A percentile compares a stretch with the other conserved stretches of the same genome.
Conservation (phyloP, 371 early-diverging fungal species). For the Chytridium lagenaria region DNA sequence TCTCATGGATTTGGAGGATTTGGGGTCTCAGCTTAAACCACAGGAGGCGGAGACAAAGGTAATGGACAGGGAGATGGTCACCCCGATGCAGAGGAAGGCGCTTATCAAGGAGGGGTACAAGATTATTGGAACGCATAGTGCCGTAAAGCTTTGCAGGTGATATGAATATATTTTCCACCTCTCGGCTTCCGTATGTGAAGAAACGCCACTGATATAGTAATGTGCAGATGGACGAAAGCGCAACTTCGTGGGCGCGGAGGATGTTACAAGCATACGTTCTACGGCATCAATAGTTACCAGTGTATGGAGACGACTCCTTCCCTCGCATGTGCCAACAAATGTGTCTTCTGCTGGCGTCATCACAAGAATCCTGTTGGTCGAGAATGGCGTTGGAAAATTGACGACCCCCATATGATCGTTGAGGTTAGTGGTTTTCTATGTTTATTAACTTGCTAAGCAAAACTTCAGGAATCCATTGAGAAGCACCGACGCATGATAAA, state of each 20-base stretch:
- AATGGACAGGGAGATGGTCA: slow-evolving; percentile 75
- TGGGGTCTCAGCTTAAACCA: slow-evolving; percentile 51
- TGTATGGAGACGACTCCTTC: slow-evolving; percentile 69
- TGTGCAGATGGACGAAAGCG: slow-evolving; percentile 75
- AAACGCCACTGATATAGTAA: no score
- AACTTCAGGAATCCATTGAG: slow-evolving; percentile 71
- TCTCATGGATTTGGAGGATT: slow-evolving; percentile 79
- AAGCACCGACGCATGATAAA: slow-evolving; percentile 83
- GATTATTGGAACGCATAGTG: slow-evolving; percentile 78
- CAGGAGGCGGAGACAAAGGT: slow-evolving; percentile 40
- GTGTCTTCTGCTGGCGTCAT: slow-evolving; percentile 72
- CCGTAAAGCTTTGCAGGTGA: slow-evolving; percentile 77
- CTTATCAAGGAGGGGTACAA: slow-evolving; percentile 83
- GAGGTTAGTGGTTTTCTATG: slow-evolving; percentile 36
- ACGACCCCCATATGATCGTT: slow-evolving; percentile 72
- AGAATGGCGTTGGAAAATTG: slow-evolving; percentile 80
- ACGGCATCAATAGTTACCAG: slow-evolving; percentile 50
- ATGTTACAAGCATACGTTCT: slow-evolving; percentile 72
- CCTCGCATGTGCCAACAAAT: slow-evolving; percentile 83
- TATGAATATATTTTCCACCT: not conserved
- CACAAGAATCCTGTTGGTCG: slow-evolving; percentile 83
- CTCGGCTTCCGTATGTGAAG: no score
- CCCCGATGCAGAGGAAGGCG: slow-evolving; percentile 73
- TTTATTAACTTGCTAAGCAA: not conserved
- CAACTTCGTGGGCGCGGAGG: slow-evolving; percentile 80